phyloP scores from a whole-genome alignment of 169 alveolate species.

The Besnoitia besnoiti region DNA sequence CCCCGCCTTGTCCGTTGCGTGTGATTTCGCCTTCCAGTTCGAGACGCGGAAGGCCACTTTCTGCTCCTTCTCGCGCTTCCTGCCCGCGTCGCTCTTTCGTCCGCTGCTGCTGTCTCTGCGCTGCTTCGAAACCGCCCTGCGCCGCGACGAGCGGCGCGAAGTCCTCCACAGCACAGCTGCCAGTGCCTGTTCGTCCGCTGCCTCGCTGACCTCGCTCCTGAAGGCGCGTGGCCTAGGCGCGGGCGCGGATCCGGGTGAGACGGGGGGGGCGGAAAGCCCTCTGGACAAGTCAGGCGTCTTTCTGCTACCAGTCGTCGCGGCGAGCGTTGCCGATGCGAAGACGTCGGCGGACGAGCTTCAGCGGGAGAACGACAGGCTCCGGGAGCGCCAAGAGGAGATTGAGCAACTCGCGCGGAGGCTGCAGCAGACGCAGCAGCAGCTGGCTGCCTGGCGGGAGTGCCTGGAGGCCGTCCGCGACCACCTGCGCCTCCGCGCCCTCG shows the following conservation, averaged over 20 bases:
- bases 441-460: background rate
- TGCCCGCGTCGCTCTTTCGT: background rate
- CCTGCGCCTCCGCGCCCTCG: background rate
- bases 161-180: background rate
- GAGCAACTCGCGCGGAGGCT: background rate
- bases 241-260: background rate
- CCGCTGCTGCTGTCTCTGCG: background rate
- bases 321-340: background rate
- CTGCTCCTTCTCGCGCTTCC: slow-evolving; percentile 32
- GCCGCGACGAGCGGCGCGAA: background rate
- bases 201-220: background rate
- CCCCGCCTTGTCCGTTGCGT: background rate
- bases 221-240: background rate
- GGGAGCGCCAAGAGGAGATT: background rate
- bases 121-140: background rate
- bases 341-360: background rate
- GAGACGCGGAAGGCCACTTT: background rate
- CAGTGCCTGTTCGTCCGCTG: background rate
- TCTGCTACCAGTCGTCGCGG: background rate
- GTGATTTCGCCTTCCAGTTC: background rate
- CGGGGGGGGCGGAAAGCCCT: background rate
- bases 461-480: background rate
- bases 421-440: background rate
- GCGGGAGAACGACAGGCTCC: background rate
- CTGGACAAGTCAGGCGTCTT: background rate